A percentile compares a stretch with the other conserved stretches of the same genome.
Conservation (phyloP, 768 basidiomycete species). For the Cystofilobasidium ferigula region DNA sequence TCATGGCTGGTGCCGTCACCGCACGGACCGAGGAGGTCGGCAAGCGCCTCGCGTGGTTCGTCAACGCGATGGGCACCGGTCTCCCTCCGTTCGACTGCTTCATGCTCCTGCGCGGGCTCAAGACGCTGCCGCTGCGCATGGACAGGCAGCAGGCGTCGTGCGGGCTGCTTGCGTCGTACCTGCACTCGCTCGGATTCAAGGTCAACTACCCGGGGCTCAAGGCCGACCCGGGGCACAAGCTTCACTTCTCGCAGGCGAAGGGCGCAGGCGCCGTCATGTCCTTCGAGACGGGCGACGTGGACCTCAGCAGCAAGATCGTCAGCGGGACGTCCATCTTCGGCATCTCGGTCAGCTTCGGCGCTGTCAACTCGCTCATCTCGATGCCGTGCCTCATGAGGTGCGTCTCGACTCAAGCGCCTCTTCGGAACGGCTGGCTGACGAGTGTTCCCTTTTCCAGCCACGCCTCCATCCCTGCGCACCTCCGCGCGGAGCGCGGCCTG, state of each 20-base stretch:
- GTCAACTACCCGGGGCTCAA: conserved; percentile 86
- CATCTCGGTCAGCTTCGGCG: conserved; percentile 95
- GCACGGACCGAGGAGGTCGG: conserved; percentile 85
- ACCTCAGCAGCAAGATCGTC: conserved; percentile 80
- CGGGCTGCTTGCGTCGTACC: conserved; percentile 71
- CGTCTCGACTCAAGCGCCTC: conserved; percentile 39
- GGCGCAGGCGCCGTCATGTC: conserved; percentile 89
- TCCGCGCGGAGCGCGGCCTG: conserved; percentile 87
- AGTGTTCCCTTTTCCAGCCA: conserved; percentile 48
- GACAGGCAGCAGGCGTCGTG: conserved; percentile 81
- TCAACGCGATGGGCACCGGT: conserved; percentile 88
- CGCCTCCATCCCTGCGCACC: conserved; percentile 90
- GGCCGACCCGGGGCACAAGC: conserved; percentile 65
- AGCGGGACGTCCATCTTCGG: conserved; percentile 90
- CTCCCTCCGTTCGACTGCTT: conserved; percentile 93
- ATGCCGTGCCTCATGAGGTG: conserved; percentile 99
- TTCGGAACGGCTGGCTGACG: background rate
- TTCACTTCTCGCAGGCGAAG: conserved; percentile 82
- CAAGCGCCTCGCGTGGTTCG: conserved; percentile 80
- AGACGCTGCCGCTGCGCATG: conserved; percentile 93
- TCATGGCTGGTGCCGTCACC: conserved; percentile 93
- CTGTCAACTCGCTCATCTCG: conserved; percentile 92
- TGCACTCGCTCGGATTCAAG: conserved; percentile 70
- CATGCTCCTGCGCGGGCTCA: conserved; percentile 85
- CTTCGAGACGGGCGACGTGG: conserved; percentile 86